Base-by-base conservation (phyloP, 768 basidiomycete species). In the Tricholoma terreum region DNA sequence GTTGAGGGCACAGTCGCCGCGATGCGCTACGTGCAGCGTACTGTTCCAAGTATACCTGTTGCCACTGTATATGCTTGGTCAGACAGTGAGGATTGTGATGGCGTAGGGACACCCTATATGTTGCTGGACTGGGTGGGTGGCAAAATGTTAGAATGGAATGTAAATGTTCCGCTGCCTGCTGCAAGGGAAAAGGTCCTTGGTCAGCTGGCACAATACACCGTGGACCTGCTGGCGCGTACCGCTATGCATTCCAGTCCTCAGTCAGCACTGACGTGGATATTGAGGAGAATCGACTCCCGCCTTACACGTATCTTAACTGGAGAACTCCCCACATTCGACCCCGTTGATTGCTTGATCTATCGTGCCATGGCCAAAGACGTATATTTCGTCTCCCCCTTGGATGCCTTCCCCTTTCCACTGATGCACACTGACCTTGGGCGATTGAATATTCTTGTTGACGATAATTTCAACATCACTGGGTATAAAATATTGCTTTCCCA, bases 401-500 rank as follows among this genome's bases (percentile, higher is more conserved):
- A n/a, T n/a, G n/a, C n/a, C n/a, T n/a, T n/a, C n/a, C n/a, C n/a
- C 53, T 52, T 57, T 52, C 56, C 56, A 22, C 56, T 58, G 40
- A 52, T 52, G 50, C 51, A 58, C 40, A 53, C 56, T 35, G 56
- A 58, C 56, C 50, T 58, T 50, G 36, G 46, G 19, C 50, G 3
- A 43, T 35, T 35, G 27, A 54, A 58, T 50, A 54, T 54, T 33
- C 52, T 58, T 45, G n/a, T n/a, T n/a, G n/a, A n/a, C n/a, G n/a
- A n/a, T n/a, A n/a, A n/a, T n/a, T n/a, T n/a, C n/a, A n/a, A 58
- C 35, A 58, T 58, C 43, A 58, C 27, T n/a, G 57, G 57, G 57
- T 58, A 54, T 22, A 42, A 54, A 19, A 35, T 50, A 52, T 49
- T 31, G 52, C 17, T 49, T 10, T 58, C 38, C 35, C 40, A 27